Evolutionary conservation across 2,329 filamentous ascomycete species (phyloP).

Genomic region (Colletotrichum magnum): DNA sequence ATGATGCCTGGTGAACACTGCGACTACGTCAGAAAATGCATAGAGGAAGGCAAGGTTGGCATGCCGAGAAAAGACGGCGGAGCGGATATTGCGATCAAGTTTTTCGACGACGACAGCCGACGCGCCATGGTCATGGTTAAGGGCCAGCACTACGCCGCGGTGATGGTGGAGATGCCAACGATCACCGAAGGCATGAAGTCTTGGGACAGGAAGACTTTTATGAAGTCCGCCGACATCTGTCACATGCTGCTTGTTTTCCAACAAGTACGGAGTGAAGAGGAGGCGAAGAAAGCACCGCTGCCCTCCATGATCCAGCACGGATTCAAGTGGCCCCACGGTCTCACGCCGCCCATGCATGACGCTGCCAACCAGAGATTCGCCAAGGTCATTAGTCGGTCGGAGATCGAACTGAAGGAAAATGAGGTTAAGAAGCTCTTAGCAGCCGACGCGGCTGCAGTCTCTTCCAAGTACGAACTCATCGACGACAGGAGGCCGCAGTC

Average conservation of each 20-base stretch:
- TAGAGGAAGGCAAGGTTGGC: slow-evolving; percentile 84
- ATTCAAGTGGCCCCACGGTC: slow-evolving; percentile 85
- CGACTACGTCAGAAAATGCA: slow-evolving; percentile 83
- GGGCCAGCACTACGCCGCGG: slow-evolving; percentile 80
- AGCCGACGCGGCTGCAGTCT: slow-evolving; percentile 74
- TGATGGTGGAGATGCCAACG: slow-evolving; percentile 86
- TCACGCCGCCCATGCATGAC: slow-evolving; percentile 91
- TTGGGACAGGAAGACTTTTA: slow-evolving; percentile 89
- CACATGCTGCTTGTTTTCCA: slow-evolving; percentile 90
- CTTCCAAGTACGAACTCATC: slow-evolving; percentile 75
- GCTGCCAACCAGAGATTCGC: slow-evolving; percentile 86
- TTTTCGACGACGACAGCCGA: slow-evolving; percentile 80
- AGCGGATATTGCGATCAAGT: slow-evolving; percentile 84
- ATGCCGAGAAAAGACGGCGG: slow-evolving; percentile 73
- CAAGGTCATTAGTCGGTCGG: slow-evolving; percentile 84
- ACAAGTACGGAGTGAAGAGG: slow-evolving; percentile 74
- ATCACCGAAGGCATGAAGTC: slow-evolving; percentile 94
- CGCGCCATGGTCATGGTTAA: slow-evolving; percentile 81
- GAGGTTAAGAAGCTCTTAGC: slow-evolving; percentile 81
- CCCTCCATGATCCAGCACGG: slow-evolving; percentile 78
- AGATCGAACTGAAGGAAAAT: slow-evolving; percentile 87
- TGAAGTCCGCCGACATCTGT: slow-evolving; percentile 89
- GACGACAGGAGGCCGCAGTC: slow-evolving; percentile 60
- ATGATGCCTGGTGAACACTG: slow-evolving; percentile 90
- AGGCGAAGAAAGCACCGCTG: slow-evolving; percentile 76